Percentiles rank a stretch among this genome's conserved stretches.
Evolutionary conservation across 495 filamentous ascomycete species (phyloP).

Genomic region (Penicillium maclennaniae): DNA sequence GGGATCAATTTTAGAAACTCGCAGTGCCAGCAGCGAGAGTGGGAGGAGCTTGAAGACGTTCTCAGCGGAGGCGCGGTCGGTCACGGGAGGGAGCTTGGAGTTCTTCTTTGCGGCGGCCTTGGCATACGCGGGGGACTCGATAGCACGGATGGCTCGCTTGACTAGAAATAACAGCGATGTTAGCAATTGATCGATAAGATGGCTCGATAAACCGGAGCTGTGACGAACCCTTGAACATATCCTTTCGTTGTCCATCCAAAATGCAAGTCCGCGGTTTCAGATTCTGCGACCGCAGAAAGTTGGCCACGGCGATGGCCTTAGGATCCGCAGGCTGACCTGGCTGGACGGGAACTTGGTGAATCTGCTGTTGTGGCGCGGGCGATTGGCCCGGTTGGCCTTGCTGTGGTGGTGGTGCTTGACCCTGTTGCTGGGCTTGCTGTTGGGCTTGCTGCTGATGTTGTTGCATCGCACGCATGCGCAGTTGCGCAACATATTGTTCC

Average conservation of each 20-base stretch:
- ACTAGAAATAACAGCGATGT: slow-evolving; percentile 50
- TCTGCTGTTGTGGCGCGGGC: slow-evolving; percentile 32
- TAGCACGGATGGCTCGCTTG: slow-evolving; percentile 92
- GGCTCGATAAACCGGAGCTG: neutral
- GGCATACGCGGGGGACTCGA: slow-evolving; percentile 82
- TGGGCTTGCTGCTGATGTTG: slow-evolving; percentile 45
- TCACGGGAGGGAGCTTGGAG: slow-evolving; percentile 81
- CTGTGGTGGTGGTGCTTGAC: slow-evolving; percentile 39
- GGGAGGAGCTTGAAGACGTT: slow-evolving; percentile 94
- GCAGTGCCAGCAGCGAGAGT: slow-evolving; percentile 88
- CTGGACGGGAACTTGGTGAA: slow-evolving; percentile 50
- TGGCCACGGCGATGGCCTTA: slow-evolving; percentile 81
- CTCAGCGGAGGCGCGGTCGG: slow-evolving; percentile 78
- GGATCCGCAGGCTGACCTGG: slow-evolving; percentile 77
- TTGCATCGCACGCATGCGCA: slow-evolving; percentile 60
- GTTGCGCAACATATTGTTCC: slow-evolving; percentile 60
- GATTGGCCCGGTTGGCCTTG: slow-evolving; percentile 37
- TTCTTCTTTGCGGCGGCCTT: slow-evolving; percentile 82
- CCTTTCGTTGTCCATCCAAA: slow-evolving; percentile 92
- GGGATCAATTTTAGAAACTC: slow-evolving; percentile 80
- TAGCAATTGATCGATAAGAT: neutral
- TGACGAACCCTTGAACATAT: slow-evolving; percentile 85
- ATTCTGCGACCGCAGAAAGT: slow-evolving; percentile 79
- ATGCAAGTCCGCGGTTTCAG: slow-evolving; percentile 91
- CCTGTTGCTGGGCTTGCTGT: slow-evolving; percentile 45